These are phyloP conservation scores for Leccinum subspadiceum DNA, from an alignment of 1,284 basidiomycete genomes.

Conservation along the genomic window DNA sequence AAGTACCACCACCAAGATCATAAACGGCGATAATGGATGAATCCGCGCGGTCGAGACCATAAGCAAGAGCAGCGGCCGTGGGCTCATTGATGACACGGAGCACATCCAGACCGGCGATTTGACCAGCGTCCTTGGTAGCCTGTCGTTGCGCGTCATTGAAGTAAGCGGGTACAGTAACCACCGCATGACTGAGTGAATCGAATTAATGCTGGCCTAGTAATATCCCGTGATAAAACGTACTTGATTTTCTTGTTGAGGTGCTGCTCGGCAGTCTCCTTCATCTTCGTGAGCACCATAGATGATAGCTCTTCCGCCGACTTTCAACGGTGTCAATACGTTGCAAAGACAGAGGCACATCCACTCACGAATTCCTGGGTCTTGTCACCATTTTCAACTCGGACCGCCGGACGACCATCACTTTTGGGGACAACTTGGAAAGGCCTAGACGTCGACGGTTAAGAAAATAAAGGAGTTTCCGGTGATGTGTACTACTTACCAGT, in stretches of 20 bases:
- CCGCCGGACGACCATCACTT: conserved; percentile 68
- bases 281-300: conserved; percentile 87
- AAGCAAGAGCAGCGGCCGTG: conserved; percentile 95
- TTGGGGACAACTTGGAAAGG: conserved; percentile 81
- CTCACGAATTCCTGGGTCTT: conserved; percentile 68
- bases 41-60: conserved; percentile 86
- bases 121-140: conserved; percentile 97
- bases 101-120: conserved; percentile 95
- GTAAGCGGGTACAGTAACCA: conserved; percentile 96
- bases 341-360: conserved; percentile 9
- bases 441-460: conserved; percentile 38
- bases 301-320: conserved; percentile 82
- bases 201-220: background rate
- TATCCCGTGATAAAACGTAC: conserved; percentile 46
- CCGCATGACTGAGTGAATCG: conserved; percentile 57
- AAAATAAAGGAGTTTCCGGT: background rate
- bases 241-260: conserved; percentile 93
- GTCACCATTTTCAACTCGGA: conserved; percentile 78
- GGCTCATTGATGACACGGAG: conserved; percentile 99
- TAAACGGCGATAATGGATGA: conserved; percentile 94
- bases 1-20: conserved; percentile 92
- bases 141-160: conserved; percentile 99
- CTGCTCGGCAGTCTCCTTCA: conserved; percentile 93
- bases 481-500: conserved; percentile 49
- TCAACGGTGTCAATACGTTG: conserved; percentile 6